phyloP scores from a whole-genome alignment of 176 grass and related monocot genomes.

The Microstegium vimineum region DNA sequence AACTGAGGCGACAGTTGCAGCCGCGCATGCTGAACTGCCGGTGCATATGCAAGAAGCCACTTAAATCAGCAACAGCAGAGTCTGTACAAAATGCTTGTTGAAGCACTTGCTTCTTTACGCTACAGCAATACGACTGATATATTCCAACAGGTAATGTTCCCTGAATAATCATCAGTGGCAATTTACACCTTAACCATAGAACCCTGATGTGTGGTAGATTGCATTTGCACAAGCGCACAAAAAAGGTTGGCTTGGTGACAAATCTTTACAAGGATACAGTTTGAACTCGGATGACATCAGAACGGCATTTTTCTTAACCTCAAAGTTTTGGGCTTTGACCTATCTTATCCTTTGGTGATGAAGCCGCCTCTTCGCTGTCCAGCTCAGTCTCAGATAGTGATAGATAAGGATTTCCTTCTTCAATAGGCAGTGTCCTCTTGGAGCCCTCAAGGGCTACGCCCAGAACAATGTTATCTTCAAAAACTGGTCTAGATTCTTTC shows the following conservation, averaged over 20 bases:
- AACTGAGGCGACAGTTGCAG: not conserved
- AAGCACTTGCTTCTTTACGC: not conserved
- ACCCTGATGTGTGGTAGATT: not conserved
- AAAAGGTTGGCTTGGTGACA: conserved; percentile 55
- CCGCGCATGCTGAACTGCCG: not conserved
- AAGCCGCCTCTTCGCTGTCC: conserved; percentile 42
- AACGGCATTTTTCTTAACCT: conserved; percentile 54
- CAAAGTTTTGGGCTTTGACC: conserved; percentile 22
- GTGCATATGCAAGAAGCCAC: conserved; percentile 14
- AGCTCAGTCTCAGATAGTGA: conserved; percentile 59
- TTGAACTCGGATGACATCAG: conserved; percentile 17
- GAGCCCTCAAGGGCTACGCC: conserved; percentile 96
- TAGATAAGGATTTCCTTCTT: conserved; percentile 59
- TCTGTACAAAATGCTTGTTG: conserved; percentile 3
- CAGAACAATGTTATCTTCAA: conserved; percentile 93
- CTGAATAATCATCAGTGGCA: not conserved
- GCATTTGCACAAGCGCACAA: conserved; percentile 56
- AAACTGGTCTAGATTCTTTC: conserved; percentile 65
- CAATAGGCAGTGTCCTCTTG: conserved; percentile 84
- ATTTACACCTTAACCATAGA: conserved; percentile 20
- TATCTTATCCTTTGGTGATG: conserved; percentile 54
- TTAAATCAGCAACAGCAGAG: not conserved
- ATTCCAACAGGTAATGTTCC: not conserved
- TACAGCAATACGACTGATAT: not conserved
- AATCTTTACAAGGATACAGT: conserved; percentile 3